Evolutionary conservation across 139 green algal species (phyloP), one percentile per base, ranked within the genome.

Genomic region (Asterochloris sp.): DNA sequence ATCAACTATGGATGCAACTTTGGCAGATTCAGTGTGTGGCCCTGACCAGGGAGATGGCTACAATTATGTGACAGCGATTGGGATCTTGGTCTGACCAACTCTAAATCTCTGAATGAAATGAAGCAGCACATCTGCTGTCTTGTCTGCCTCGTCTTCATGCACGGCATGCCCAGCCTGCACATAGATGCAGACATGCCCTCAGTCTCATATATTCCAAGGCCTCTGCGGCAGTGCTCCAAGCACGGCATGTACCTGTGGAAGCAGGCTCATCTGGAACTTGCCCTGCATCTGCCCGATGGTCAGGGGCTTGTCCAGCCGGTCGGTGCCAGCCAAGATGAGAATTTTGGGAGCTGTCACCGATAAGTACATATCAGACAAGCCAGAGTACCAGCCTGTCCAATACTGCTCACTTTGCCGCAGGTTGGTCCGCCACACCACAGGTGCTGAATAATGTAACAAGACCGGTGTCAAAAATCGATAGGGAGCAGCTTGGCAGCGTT

Each of bases 201-300:
- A 71, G 66, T 24, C 66, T 71, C 17, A 21, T 26, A 71, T 8
- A 71, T 8, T 26, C 17, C 2, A 21, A 26, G 17, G 66, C 17
- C 66, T 71, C 4, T 71, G 66, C 17, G 2, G 21, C 66, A 71
- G 2, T 26, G 66, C 17, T 26, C 17, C 4, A 21, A 71, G 17
- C 66, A 71, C 19, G 15, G 21, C 66, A 71, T 26, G 19, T 71
- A 81, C 87, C 85, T 89, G 89, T 12, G 94, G 92, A 80, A 98
- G 88, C 60, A 98, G 84, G 63, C 94, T 88, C 73, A 98, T 88
- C 88, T 99, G 96, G 84, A 98, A 98, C 86, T 94, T 96, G 77
- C 96, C 96, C 89, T 98, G 96, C 96, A 98, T 98, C 89, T 98
- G 95, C 0, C 92, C 96, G 19, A 98, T 95, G 26, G 93, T 98